Percentiles rank a stretch among this genome's conserved stretches.
Conservation (phyloP, 2,329 filamentous ascomycete species). For the Ophiosphaerella herpotricha region DNA sequence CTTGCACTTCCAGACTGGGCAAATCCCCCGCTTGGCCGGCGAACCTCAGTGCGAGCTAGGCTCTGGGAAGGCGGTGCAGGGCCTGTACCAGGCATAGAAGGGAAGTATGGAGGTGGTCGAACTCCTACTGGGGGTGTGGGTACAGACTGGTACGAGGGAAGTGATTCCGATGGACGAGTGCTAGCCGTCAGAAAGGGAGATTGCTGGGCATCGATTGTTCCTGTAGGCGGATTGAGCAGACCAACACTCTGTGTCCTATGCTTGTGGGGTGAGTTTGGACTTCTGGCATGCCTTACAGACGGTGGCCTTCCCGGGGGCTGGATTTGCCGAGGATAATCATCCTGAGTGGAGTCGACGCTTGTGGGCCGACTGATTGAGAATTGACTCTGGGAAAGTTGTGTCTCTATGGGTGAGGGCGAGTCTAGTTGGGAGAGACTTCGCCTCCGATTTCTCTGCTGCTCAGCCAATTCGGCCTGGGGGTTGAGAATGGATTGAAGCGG, state of each 20-base stretch:
- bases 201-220: conserved; percentile 55
- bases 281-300: conserved; percentile 57
- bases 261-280: conserved; percentile 60
- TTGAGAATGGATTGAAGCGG: conserved; percentile 54
- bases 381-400: conserved; percentile 39
- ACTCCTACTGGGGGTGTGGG: conserved; percentile 51
- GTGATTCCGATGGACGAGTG: conserved; percentile 50
- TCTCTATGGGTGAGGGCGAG: conserved; percentile 45
- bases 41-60: conserved; percentile 29
- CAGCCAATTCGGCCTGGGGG: conserved; percentile 44
- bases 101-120: conserved; percentile 42
- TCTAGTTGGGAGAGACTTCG: conserved; percentile 53
- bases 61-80: conserved; percentile 37
- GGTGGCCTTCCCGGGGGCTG: conserved; percentile 28
- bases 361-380: conserved; percentile 43
- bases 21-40: conserved; percentile 43
- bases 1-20: conserved; percentile 50
- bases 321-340: conserved; percentile 29
- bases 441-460: conserved; percentile 39
- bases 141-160: conserved; percentile 52
- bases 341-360: conserved; percentile 40
- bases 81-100: conserved; percentile 31
- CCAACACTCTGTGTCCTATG: conserved; percentile 58
- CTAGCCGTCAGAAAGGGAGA: conserved; percentile 54
- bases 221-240: conserved; percentile 48